Percentiles rank a stretch among this genome's conserved stretches.
phyloP scores from a whole-genome alignment of 805 yeast species.

The Metschnikowia aberdeeniae region DNA sequence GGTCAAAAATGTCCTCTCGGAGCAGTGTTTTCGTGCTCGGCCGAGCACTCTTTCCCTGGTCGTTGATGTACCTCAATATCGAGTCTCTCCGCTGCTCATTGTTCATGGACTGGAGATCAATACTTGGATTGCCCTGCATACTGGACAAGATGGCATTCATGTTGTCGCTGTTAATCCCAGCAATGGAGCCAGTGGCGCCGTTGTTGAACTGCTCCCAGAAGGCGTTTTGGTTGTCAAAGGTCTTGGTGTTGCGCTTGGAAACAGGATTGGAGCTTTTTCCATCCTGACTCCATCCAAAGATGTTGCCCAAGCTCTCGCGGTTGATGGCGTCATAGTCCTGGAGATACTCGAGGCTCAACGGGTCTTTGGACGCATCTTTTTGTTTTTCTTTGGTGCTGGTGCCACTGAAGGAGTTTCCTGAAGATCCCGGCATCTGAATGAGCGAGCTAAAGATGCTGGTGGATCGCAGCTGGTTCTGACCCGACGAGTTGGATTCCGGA shows the following conservation, averaged over 20 bases:
- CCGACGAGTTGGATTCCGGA: constrained; percentile 4
- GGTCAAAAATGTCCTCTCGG: constrained; percentile 38
- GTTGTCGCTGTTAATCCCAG: constrained; percentile 29
- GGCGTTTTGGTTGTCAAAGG: constrained; percentile 12
- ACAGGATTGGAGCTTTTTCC: constrained; percentile 1
- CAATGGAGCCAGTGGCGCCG: constrained; percentile 25
- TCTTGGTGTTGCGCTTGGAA: constrained; percentile 9
- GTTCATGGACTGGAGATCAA: constrained; percentile 37
- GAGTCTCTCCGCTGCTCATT: constrained; percentile 39
- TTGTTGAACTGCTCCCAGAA: constrained; percentile 26
- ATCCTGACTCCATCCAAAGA: constrained; percentile 28
- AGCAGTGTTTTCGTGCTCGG: constrained; percentile 21
- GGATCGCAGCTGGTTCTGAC: constrained; percentile 22
- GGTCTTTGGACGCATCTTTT: constrained; percentile 4
- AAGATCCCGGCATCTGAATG: constrained; percentile 37
- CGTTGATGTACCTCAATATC: constrained; percentile 33
- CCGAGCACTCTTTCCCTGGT: constrained; percentile 22
- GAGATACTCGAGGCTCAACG: constrained; percentile 23
- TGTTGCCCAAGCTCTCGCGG: constrained; percentile 29
- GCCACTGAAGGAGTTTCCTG: constrained; percentile 31
- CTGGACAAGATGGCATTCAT: constrained; percentile 33
- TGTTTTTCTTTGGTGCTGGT: constrained; percentile 9
- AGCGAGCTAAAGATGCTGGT: constrained; percentile 38
- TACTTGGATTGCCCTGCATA: constrained; percentile 30
- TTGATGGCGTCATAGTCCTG: constrained; percentile 27